Conservation (phyloP, 352 stramenopile genomes). For the Globisporangium takayamanum region DNA sequence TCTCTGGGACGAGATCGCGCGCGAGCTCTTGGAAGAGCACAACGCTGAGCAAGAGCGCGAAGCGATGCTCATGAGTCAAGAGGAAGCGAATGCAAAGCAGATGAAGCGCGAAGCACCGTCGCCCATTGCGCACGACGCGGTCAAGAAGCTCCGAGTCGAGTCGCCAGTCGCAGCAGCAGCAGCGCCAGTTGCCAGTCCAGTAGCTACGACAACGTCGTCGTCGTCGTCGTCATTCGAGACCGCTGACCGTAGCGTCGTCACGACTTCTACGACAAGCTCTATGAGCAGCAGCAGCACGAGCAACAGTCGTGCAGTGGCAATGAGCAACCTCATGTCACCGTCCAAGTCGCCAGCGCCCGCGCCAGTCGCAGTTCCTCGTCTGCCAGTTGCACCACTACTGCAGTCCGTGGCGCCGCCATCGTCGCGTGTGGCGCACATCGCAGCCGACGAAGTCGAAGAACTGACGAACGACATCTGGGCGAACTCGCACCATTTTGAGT, state of each 20-base stretch:
- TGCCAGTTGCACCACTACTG: background rate
- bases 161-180: background rate
- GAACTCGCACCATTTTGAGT: slow-evolving; percentile 76
- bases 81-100: slow-evolving; percentile 11
- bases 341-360: background rate
- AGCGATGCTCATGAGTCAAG: slow-evolving; percentile 20
- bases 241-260: slow-evolving; percentile 1
- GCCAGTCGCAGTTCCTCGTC: background rate
- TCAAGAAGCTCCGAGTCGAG: slow-evolving; percentile 12
- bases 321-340: too few species aligned
- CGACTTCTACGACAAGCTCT: too few species aligned
- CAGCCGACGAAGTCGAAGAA: slow-evolving; percentile 46
- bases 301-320: too few species aligned
- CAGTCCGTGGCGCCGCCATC: background rate
- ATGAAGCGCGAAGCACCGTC: slow-evolving; percentile 26
- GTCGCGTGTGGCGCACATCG: slow-evolving; percentile 6
- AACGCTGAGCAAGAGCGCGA: slow-evolving; percentile 18
- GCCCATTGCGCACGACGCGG: slow-evolving; percentile 2
- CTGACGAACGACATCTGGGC: slow-evolving; percentile 78
- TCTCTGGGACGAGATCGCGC: slow-evolving; percentile 52
- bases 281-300: too few species aligned
- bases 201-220: background rate
- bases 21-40: slow-evolving; percentile 30
- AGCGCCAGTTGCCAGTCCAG: background rate
- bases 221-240: background rate